Evolutionary conservation across 768 basidiomycete species (phyloP).

Genomic region (Tulasnella sp.): DNA sequence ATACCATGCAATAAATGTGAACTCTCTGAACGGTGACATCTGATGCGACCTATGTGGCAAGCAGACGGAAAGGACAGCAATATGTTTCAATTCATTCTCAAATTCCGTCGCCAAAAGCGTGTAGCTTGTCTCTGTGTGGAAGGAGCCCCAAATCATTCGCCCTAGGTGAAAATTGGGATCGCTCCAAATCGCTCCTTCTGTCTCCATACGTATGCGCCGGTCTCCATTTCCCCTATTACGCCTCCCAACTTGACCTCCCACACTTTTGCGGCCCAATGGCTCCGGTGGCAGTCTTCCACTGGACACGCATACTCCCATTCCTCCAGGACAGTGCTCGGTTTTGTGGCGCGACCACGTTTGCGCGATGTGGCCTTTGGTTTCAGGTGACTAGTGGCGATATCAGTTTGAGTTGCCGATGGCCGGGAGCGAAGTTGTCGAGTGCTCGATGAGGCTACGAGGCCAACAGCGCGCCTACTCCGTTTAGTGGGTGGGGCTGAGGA

Average conservation of each 20-base stretch:
- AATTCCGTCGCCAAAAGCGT: too few relatives aligned
- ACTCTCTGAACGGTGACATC: too few relatives aligned
- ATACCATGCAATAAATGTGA: too few relatives aligned
- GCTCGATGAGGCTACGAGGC: background rate
- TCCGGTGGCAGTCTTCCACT: background rate
- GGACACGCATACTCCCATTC: constrained; percentile 10
- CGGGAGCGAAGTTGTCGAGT: constrained; percentile 2
- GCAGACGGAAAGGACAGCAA: too few relatives aligned
- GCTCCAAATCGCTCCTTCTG: background rate
- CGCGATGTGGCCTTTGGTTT: background rate
- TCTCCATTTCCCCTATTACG: background rate
- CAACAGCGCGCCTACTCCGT: too few relatives aligned
- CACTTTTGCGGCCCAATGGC: background rate
- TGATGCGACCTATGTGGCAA: too few relatives aligned
- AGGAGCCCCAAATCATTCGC: too few relatives aligned
- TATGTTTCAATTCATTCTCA: too few relatives aligned
- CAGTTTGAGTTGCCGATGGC: background rate
- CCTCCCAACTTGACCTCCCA: background rate
- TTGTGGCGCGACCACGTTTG: background rate
- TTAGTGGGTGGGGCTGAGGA: background rate
- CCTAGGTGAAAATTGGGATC: constrained; percentile 12
- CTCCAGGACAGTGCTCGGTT: background rate
- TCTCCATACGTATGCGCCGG: background rate
- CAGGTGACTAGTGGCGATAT: background rate
- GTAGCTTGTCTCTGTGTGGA: too few relatives aligned